Percentiles rank a stretch among this genome's conserved stretches.
Evolutionary conservation across 169 alveolate species (phyloP).

Genomic region (Cryptosporidium xiaoi): DNA sequence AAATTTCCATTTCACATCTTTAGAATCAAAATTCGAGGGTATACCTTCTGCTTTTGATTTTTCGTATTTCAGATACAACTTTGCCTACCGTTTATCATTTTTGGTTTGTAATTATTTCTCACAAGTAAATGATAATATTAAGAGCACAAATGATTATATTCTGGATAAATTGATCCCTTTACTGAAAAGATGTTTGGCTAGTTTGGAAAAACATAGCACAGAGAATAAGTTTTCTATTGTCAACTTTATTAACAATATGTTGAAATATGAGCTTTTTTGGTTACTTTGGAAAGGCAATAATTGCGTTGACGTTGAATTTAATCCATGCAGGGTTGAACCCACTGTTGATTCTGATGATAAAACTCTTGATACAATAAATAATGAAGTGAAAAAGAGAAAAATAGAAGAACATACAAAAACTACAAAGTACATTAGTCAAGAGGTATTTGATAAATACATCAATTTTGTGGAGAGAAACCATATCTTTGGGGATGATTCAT

Average conservation of each 20-base stretch:
- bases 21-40: slow-evolving; percentile 44
- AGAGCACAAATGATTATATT: slow-evolving; percentile 17
- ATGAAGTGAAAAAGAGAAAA: slow-evolving; percentile 28
- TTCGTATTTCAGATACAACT: slow-evolving; percentile 25
- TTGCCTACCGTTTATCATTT: slow-evolving; percentile 44
- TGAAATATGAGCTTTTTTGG: slow-evolving; percentile 59
- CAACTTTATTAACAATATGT: slow-evolving; percentile 17
- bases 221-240: not conserved
- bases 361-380: not conserved
- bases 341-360: not conserved
- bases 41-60: slow-evolving; percentile 64
- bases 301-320: slow-evolving; percentile 19
- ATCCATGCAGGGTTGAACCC: not conserved
- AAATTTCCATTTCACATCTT: not conserved
- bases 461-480: slow-evolving; percentile 8
- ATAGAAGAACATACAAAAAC: slow-evolving; percentile 13
- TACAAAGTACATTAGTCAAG: slow-evolving; percentile 32
- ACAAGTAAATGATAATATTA: slow-evolving; percentile 16
- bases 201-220: slow-evolving; percentile 13
- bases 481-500: not conserved
- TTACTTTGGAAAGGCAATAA: slow-evolving; percentile 35
- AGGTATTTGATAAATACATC: slow-evolving; percentile 42
- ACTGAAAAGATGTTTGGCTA: slow-evolving; percentile 26
- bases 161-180: slow-evolving; percentile 27
- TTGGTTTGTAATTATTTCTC: slow-evolving; percentile 19